Percentiles rank a stretch among this genome's conserved stretches.
Conservation (phyloP, 768 basidiomycete genomes). For the Suillus spraguei region DNA sequence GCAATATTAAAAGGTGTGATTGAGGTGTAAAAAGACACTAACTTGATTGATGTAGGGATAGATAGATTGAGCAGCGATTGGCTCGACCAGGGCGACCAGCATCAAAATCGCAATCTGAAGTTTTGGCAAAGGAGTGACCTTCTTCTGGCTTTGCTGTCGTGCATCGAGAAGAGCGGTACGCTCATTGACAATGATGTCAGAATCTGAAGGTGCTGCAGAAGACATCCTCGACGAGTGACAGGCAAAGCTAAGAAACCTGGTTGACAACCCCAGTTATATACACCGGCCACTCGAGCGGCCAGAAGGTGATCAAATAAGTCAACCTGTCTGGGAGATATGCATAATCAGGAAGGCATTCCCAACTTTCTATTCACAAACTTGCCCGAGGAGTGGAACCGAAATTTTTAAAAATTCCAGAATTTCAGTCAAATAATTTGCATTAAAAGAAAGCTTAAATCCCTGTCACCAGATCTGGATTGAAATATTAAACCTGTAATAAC, state of each 20-base stretch:
- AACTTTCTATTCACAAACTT: neutral
- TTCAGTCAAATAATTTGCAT: neutral
- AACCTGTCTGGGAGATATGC: neutral
- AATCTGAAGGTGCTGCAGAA: conserved; percentile 13
- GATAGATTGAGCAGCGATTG: conserved; percentile 48
- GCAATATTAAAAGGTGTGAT: too few relatives aligned
- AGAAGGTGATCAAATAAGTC: neutral
- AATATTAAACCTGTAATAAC: neutral
- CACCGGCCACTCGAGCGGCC: neutral
- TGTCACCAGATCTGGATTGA: neutral
- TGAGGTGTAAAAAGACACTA: neutral
- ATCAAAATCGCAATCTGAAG: conserved; percentile 47
- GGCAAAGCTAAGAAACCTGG: neutral
- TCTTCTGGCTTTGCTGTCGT: conserved; percentile 20
- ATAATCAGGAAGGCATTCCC: neutral
- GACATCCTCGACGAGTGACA: neutral
- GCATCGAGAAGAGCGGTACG: conserved; percentile 22
- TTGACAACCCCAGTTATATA: neutral
- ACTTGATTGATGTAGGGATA: conserved; percentile 56
- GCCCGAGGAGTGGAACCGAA: neutral
- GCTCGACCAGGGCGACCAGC: conserved; percentile 47
- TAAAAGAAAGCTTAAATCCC: neutral
- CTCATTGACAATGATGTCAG: conserved; percentile 21
- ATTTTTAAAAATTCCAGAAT: neutral
- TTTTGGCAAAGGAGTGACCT: conserved; percentile 45